Conservation (phyloP, 1,284 basidiomycete genomes). For the Irpex sp. region DNA sequence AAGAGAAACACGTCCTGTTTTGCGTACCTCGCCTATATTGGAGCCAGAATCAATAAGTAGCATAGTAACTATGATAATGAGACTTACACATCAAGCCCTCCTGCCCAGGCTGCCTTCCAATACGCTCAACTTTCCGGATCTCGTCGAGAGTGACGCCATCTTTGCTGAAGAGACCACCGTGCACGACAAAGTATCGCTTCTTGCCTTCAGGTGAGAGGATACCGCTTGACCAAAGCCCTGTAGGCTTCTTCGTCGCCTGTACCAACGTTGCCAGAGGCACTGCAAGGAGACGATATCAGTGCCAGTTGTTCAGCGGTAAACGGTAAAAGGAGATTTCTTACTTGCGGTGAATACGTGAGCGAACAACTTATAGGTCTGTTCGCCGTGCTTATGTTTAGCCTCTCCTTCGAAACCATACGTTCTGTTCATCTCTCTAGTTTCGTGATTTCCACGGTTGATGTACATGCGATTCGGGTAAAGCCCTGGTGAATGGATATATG, state of each 20-base stretch:
- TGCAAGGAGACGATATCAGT: conserved; percentile 24
- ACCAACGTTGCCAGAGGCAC: conserved; percentile 91
- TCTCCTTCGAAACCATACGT: conserved; percentile 97
- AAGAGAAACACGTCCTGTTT: background rate
- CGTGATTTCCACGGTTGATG: conserved; percentile 96
- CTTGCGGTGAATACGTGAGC: conserved; percentile 75
- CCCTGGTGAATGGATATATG: conserved; percentile 44
- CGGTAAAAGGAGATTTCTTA: background rate
- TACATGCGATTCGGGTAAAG: conserved; percentile 84
- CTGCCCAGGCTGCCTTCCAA: conserved; percentile 90
- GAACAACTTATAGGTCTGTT: conserved; percentile 90
- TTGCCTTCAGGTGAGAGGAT: conserved; percentile 83
- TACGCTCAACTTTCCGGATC: conserved; percentile 82
- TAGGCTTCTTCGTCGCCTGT: conserved; percentile 64
- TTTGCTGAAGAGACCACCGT: conserved; percentile 94
- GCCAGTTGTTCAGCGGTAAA: background rate
- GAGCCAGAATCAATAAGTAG: background rate
- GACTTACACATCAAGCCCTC: conserved; percentile 91
- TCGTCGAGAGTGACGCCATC: conserved; percentile 94
- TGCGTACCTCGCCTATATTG: conserved; percentile 50
- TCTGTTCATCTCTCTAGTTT: conserved; percentile 89
- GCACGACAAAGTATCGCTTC: conserved; percentile 94
- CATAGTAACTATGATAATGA: background rate
- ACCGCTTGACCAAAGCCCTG: conserved; percentile 35
- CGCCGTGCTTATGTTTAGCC: conserved; percentile 92